phyloP scores from a whole-genome alignment of 139 green algal genomes.

The Limnomonas spitsbergensis region DNA sequence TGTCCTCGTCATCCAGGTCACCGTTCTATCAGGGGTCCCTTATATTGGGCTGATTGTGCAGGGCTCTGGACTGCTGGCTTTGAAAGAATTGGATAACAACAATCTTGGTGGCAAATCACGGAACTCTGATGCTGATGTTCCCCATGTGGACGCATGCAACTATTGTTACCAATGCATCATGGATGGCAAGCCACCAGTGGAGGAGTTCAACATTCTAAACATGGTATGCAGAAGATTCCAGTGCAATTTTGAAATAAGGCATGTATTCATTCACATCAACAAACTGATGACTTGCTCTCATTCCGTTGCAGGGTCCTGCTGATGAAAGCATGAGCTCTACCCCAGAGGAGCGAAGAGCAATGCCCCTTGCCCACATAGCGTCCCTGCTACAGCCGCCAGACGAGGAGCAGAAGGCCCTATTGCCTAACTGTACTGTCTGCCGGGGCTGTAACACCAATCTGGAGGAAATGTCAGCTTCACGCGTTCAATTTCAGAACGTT shows the following conservation, averaged over 20 bases:
- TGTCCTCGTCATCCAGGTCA: too few species aligned
- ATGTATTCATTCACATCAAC: neutral
- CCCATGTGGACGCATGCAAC: constrained; percentile 3
- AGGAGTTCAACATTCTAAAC: neutral
- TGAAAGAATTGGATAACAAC: too few species aligned
- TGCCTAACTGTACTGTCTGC: constrained; percentile 7
- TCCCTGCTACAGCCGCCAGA: neutral
- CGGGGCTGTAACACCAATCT: neutral
- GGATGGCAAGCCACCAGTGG: neutral
- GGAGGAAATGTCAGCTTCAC: neutral
- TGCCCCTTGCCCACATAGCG: neutral
- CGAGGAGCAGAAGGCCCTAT: neutral
- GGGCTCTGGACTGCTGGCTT: too few species aligned
- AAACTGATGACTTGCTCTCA: neutral
- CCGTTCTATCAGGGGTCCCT: too few species aligned
- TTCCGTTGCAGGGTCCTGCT: neutral
- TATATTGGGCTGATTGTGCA: too few species aligned
- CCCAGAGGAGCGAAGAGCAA: neutral
- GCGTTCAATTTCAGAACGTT: neutral
- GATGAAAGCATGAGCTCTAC: neutral
- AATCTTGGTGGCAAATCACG: too few species aligned
- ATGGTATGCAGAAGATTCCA: neutral
- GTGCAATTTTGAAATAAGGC: neutral
- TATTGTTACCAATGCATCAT: neutral
- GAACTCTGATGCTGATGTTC: neutral